These are phyloP conservation scores for Amaranthus tricolor DNA, from an alignment of 179 eudicot genomes.

Conservation along the genomic window DNA sequence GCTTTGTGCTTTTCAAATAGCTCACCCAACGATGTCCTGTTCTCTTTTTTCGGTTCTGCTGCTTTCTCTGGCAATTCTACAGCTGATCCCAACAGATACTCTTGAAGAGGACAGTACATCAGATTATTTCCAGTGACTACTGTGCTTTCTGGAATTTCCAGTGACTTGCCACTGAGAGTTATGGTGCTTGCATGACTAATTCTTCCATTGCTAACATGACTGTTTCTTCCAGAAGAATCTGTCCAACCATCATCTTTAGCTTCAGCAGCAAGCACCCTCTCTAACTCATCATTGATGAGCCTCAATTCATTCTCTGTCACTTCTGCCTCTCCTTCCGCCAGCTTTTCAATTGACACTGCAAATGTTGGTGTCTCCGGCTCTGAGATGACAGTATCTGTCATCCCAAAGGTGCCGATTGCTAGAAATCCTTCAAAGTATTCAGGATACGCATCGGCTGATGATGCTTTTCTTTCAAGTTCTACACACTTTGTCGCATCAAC, in stretches of 20 bases:
- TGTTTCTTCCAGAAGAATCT: slow-evolving; percentile 66
- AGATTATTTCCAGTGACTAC: slow-evolving; percentile 32
- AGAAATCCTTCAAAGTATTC: slow-evolving; percentile 84
- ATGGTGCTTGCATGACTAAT: slow-evolving; percentile 71
- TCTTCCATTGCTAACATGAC: slow-evolving; percentile 70
- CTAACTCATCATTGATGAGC: slow-evolving; percentile 77
- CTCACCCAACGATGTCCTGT: slow-evolving; percentile 70
- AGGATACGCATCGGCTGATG: slow-evolving; percentile 38
- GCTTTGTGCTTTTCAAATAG: slow-evolving; percentile 76
- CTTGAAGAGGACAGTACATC: slow-evolving; percentile 65
- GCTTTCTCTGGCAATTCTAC: slow-evolving; percentile 57
- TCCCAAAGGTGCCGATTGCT: slow-evolving; percentile 85
- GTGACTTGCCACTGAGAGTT: slow-evolving; percentile 55
- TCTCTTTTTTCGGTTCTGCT: slow-evolving; percentile 46
- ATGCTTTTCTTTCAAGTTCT: slow-evolving; percentile 47
- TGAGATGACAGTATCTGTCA: slow-evolving; percentile 32
- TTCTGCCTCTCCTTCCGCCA: slow-evolving; percentile 61
- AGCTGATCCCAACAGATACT: slow-evolving; percentile 70
- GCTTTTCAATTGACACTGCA: slow-evolving; percentile 55
- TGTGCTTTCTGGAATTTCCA: slow-evolving; percentile 45
- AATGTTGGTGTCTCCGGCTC: slow-evolving; percentile 85
- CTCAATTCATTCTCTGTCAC: slow-evolving; percentile 69
- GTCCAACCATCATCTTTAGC: slow-evolving; percentile 49
- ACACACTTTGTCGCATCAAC: slow-evolving; percentile 44
- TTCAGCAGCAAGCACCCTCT: slow-evolving; percentile 66